Conservation (phyloP, 2,329 filamentous ascomycete genomes). For the Penicillium hordei region DNA sequence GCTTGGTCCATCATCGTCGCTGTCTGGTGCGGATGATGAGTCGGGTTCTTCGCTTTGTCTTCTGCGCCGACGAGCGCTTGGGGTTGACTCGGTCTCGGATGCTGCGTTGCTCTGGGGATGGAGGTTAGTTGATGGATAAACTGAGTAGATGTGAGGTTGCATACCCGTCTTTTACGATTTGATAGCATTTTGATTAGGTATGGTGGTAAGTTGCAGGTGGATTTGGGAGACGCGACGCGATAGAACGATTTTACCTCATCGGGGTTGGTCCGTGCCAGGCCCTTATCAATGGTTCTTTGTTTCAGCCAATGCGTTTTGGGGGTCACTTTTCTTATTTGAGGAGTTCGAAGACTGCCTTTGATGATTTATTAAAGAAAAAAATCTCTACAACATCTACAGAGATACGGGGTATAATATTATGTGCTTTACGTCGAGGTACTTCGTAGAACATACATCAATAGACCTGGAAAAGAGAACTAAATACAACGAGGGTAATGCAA, state of each 20-base stretch:
- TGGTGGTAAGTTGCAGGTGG: neutral
- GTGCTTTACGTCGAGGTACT: neutral
- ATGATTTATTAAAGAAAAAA: neutral
- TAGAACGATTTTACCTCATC: slow-evolving; percentile 20
- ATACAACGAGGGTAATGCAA: neutral
- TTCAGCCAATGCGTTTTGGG: neutral
- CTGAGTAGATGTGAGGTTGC: neutral
- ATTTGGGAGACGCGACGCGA: slow-evolving; percentile 24
- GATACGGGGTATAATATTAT: too few species aligned
- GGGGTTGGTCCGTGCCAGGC: slow-evolving; percentile 21
- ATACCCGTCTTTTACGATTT: slow-evolving; percentile 33
- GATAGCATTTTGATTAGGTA: slow-evolving; percentile 23
- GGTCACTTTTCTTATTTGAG: neutral
- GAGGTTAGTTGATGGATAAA: neutral
- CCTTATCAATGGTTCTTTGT: slow-evolving; percentile 16
- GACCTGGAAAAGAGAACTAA: slow-evolving; percentile 1
- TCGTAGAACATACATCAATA: neutral
- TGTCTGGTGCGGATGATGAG: slow-evolving; percentile 10
- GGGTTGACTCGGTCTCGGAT: slow-evolving; percentile 3
- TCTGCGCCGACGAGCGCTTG: slow-evolving; percentile 8
- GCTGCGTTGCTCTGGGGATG: neutral
- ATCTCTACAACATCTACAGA: neutral
- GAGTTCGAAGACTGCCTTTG: neutral
- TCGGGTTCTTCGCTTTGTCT: slow-evolving; percentile 15
- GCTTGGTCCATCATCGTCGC: slow-evolving; percentile 19